Evolutionary conservation across 352 stramenopile genomes (phyloP), one percentile per base, ranked within the genome.

Genomic region (Phytophthora cactorum): DNA sequence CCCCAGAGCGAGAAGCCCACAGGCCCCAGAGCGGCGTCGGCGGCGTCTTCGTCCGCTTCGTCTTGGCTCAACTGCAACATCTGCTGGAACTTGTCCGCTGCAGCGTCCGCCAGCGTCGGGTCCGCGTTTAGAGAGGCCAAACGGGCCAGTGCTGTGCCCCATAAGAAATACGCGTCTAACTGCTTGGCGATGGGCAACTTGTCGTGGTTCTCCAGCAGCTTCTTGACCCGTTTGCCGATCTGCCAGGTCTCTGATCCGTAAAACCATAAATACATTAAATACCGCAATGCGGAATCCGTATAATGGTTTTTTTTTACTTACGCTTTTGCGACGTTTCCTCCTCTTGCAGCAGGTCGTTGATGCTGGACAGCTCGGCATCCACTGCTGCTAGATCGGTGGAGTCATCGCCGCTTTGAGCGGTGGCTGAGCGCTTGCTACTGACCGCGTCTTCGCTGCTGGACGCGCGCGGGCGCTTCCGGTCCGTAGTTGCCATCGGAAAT

Each of bases 181-280:
- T 84, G 75, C 62, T 92, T 86, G 27, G 70, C 52, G 50, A 70
- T 71, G 9, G 73, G 62, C 71, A 95, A 79, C 5, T 60, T 34
- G 25, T 80, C 78, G 56, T 92, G 69, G 41, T 47, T 66, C 55
- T 95, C 87, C 61, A 95, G 77, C 47, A 93, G 68, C 61, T 79
- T 84, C 70, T 95, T 95, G 43, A 95, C 72, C 6, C 87, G 79
- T 68, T 95, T 95, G 47, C 87, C 85, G 62, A 95, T 92, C 74
- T 92, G 84, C 85, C 87, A 95, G 11, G 85, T 93, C 53, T 95
- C 87, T 92, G 62, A 28, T 47, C 2, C 28, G 39, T 34, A 50
- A 31, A 44, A n/a, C n/a, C 36, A 25, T 36, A 55, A 46, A 60
- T 53, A 51, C 12, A n/a, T 34, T 39, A 53, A 39, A 57, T 43